These are phyloP conservation scores for Trypanosoma theileri DNA, from an alignment of 208 protist genomes.

Conservation along the genomic window DNA sequence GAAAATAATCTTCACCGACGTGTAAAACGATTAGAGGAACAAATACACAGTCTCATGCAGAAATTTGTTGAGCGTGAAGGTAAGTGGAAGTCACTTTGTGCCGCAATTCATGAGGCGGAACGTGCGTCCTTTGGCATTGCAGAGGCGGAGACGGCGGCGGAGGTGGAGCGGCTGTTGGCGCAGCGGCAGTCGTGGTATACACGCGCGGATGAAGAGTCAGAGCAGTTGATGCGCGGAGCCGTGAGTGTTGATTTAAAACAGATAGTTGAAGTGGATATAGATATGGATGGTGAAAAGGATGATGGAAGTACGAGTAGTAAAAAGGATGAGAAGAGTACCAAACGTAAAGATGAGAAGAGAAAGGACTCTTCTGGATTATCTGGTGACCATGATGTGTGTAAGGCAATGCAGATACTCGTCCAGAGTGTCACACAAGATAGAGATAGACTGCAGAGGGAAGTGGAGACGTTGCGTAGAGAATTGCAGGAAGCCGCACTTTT, in stretches of 20 bases:
- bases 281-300: too few species aligned
- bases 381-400: conserved; percentile 22
- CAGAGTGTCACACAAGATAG: conserved; percentile 27
- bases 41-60: conserved; percentile 19
- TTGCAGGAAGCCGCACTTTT: background rate
- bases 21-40: conserved; percentile 18
- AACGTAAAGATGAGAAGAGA: too few species aligned
- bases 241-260: background rate
- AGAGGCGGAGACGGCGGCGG: conserved; percentile 31
- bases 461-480: conserved; percentile 13
- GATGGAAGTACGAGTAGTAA: too few species aligned
- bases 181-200: conserved; percentile 46
- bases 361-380: background rate
- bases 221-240: conserved; percentile 16
- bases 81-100: conserved; percentile 64
- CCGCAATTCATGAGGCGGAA: conserved; percentile 55
- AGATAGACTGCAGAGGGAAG: conserved; percentile 20
- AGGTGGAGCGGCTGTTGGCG: conserved; percentile 35
- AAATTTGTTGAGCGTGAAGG: conserved; percentile 41
- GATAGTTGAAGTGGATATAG: background rate
- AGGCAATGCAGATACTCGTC: conserved; percentile 25
- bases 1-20: conserved; percentile 42
- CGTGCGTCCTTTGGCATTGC: conserved; percentile 50
- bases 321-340: background rate
- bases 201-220: conserved; percentile 48